Evolutionary conservation across 208 protist genomes (phyloP).

Genomic region (Wallacemonas sp.): DNA sequence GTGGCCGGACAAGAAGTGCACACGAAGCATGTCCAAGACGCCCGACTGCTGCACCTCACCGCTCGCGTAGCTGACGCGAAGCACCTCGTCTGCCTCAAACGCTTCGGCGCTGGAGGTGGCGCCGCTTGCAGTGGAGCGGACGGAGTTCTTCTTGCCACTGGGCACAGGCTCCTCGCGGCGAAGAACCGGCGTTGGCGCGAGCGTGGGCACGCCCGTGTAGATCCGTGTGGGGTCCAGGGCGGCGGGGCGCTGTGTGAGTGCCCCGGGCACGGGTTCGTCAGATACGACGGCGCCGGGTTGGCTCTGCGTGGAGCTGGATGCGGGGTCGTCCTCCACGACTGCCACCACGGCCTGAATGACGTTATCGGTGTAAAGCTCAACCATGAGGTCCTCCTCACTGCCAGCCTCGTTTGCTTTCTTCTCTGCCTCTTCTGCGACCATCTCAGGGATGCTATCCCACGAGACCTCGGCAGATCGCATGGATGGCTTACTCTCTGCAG

Average conservation of each 20-base stretch:
- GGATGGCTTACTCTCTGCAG: background rate
- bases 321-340: background rate
- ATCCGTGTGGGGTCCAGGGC: background rate
- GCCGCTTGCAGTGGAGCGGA: background rate
- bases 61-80: constrained; percentile 21
- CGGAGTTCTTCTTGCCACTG: background rate
- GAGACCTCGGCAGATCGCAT: background rate
- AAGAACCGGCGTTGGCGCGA: background rate
- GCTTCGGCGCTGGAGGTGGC: background rate
- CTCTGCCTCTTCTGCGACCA: background rate
- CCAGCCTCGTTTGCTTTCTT: background rate
- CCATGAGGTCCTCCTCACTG: background rate
- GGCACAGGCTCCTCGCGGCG: background rate
- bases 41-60: constrained; percentile 9
- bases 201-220: background rate
- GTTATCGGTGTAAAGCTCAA: background rate
- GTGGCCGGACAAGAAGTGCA: constrained; percentile 38
- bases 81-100: constrained; percentile 21
- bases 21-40: constrained; percentile 14
- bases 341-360: background rate
- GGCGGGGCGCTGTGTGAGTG: background rate
- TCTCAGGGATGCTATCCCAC: constrained; percentile 6
- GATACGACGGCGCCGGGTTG: background rate
- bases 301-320: too few species aligned
- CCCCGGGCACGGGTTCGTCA: background rate